Evolutionary conservation across 2,329 filamentous ascomycete species (phyloP), one percentile per base, ranked within the genome.

Genomic region (Aspergillus ochraceus): DNA sequence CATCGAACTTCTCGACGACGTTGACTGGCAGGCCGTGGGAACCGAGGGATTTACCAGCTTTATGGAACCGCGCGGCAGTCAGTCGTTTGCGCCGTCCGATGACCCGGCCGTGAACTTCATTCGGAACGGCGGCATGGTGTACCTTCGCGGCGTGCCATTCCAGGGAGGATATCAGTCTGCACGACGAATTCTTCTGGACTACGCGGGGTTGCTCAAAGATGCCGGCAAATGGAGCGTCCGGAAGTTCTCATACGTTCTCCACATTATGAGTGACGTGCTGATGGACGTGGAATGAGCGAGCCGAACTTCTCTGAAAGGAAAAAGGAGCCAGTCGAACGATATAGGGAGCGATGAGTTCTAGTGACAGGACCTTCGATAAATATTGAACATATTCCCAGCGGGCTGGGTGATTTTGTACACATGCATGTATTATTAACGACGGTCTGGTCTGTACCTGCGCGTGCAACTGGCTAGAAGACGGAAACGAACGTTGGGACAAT

Each of bases 241-340:
- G 57, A 81, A 81, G 2, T 81, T 83, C 63, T 80, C 77, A 3
- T 78, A 82, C 63, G 81, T 84, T 54, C 67, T 84, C 52, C 80
- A 83, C 63, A 84, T 83, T 29, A 84, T 84, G 82, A 83, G 81
- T 65, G 82, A 84, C 71, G 73, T 75, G 10, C 62, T 76, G 30
- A 72, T 76, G 71, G 73, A 75, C 47, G 68, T 73, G 45, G 73
- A 75, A 49, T 74, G 60, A 73, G 20, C 22, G 22, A 14, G 14
- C 24, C 49, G 12, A 20, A 30, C 24, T 42, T n/a, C n/a, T n/a
- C n/a, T n/a, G n/a, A n/a, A n/a, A n/a, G n/a, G n/a, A 29, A 29
- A 29, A 29, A 9, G 8, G 26, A 29, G 26, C 9, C 26, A 29
- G 26, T 36, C 32, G 11, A 17, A 12, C 32, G 32, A 36, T 36